phyloP scores from a whole-genome alignment of 225 moss, liverwort and hornwort species.

The Physcomitrium patens region DNA sequence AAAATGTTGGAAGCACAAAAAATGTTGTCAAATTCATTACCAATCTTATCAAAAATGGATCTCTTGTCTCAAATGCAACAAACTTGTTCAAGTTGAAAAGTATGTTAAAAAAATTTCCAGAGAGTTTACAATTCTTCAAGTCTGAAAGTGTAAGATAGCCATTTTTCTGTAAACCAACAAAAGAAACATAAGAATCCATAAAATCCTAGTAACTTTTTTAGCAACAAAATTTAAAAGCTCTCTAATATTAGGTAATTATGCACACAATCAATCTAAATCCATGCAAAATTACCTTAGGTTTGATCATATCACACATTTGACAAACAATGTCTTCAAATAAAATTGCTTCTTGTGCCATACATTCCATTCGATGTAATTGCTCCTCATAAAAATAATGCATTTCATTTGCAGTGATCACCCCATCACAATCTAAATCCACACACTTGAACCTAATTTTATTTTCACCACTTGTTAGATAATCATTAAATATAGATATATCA shows the following conservation, averaged over 20 bases:
- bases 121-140: slow-evolving; percentile 76
- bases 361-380: slow-evolving; percentile 78
- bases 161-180: slow-evolving; percentile 50
- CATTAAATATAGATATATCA: not conserved
- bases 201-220: not conserved
- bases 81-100: slow-evolving; percentile 81
- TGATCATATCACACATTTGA: slow-evolving; percentile 84
- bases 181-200: not conserved
- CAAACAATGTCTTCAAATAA: slow-evolving; percentile 83
- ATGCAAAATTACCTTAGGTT: slow-evolving; percentile 52
- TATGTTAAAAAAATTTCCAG: slow-evolving; percentile 82
- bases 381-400: slow-evolving; percentile 82
- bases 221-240: not conserved
- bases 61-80: slow-evolving; percentile 79
- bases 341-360: slow-evolving; percentile 84
- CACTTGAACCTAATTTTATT: slow-evolving; percentile 64
- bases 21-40: slow-evolving; percentile 22
- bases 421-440: slow-evolving; percentile 74
- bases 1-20: too few relatives aligned
- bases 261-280: not conserved
- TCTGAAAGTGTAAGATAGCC: slow-evolving; percentile 69
- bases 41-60: slow-evolving; percentile 81
- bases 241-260: not conserved
- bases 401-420: slow-evolving; percentile 70
- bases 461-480: not conserved